Evolutionary conservation across 2,329 filamentous ascomycete species (phyloP).

Genomic region (Fusarium napiforme): DNA sequence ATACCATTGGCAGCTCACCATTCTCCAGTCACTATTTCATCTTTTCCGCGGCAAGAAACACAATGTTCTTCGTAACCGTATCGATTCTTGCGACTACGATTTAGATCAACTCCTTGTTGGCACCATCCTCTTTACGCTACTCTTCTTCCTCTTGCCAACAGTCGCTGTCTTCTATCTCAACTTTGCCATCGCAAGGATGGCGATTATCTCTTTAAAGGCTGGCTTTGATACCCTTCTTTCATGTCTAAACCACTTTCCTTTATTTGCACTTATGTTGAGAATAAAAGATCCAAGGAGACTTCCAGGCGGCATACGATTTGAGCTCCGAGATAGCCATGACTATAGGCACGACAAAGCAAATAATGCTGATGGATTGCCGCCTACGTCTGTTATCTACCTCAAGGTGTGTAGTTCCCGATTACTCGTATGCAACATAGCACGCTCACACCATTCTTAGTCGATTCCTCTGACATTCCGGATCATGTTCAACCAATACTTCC

Average conservation of each 20-base stretch:
- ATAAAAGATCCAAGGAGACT: conserved; percentile 92
- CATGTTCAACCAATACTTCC: conserved; percentile 98
- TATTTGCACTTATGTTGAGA: conserved; percentile 96
- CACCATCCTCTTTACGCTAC: conserved; percentile 93
- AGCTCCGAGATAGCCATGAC: conserved; percentile 79
- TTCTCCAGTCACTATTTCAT: conserved; percentile 97
- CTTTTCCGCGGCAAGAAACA: conserved; percentile 98
- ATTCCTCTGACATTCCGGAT: conserved; percentile 89
- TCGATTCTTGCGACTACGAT: conserved; percentile 98
- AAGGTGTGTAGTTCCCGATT: conserved; percentile 66
- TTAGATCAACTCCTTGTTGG: conserved; percentile 95
- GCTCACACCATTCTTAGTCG: conserved; percentile 63
- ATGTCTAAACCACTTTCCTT: conserved; percentile 95
- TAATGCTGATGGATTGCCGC: conserved; percentile 61
- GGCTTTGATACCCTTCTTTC: conserved; percentile 90
- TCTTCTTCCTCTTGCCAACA: conserved; percentile 94
- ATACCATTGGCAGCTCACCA: conserved; percentile 98
- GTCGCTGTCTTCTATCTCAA: conserved; percentile 97
- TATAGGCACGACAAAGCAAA: conserved; percentile 54
- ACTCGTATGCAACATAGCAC: neutral
- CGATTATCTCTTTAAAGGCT: conserved; percentile 93
- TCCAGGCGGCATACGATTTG: conserved; percentile 88
- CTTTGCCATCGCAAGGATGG: conserved; percentile 93
- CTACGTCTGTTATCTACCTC: conserved; percentile 85
- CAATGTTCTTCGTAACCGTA: conserved; percentile 95